Evolutionary conservation across 768 basidiomycete species (phyloP).

Genomic region (Psilocybe azurescens): DNA sequence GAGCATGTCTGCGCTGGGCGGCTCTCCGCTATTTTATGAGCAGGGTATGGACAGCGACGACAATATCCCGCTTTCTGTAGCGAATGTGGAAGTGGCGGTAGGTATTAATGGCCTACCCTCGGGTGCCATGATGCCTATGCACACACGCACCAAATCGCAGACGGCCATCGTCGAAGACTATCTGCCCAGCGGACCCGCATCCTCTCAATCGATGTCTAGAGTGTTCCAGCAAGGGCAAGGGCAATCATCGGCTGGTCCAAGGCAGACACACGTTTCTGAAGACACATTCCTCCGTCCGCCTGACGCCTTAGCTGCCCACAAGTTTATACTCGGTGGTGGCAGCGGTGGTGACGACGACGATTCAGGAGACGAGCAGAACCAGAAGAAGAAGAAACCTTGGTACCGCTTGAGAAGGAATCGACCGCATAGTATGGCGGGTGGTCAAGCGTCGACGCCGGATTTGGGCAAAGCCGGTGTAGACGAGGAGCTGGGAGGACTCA

Average conservation of each 20-base stretch:
- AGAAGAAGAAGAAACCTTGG: slow-evolving; percentile 72
- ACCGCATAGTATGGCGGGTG: slow-evolving; percentile 59
- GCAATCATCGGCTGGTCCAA: slow-evolving; percentile 10
- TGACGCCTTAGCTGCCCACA: slow-evolving; percentile 18
- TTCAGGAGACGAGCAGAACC: slow-evolving; percentile 43
- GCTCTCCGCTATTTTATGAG: slow-evolving; percentile 16
- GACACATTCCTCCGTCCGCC: slow-evolving; percentile 30
- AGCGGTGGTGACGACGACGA: slow-evolving; percentile 41
- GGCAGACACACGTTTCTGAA: slow-evolving; percentile 30
- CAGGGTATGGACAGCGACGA: slow-evolving; percentile 18
- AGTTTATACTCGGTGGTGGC: slow-evolving; percentile 27
- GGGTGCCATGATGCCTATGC: slow-evolving; percentile 70
- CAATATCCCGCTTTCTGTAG: slow-evolving; percentile 23
- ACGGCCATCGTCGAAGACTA: slow-evolving; percentile 82
- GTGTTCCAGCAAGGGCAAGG: slow-evolving; percentile 19
- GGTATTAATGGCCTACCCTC: slow-evolving; percentile 45
- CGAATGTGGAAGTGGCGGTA: slow-evolving; percentile 17
- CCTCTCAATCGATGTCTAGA: slow-evolving; percentile 15
- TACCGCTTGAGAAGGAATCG: slow-evolving; percentile 65
- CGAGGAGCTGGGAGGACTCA: slow-evolving; percentile 38
- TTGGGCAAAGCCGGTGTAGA: slow-evolving; percentile 31
- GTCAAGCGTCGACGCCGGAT: slow-evolving; percentile 33
- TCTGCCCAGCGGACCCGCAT: slow-evolving; percentile 12
- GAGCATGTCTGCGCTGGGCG: slow-evolving; percentile 22
- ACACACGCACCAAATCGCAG: slow-evolving; percentile 80